A percentile compares a stretch with the other conserved stretches of the same genome.
phyloP scores from a whole-genome alignment of 1,284 basidiomycete genomes.

The Puccinia coronata region DNA sequence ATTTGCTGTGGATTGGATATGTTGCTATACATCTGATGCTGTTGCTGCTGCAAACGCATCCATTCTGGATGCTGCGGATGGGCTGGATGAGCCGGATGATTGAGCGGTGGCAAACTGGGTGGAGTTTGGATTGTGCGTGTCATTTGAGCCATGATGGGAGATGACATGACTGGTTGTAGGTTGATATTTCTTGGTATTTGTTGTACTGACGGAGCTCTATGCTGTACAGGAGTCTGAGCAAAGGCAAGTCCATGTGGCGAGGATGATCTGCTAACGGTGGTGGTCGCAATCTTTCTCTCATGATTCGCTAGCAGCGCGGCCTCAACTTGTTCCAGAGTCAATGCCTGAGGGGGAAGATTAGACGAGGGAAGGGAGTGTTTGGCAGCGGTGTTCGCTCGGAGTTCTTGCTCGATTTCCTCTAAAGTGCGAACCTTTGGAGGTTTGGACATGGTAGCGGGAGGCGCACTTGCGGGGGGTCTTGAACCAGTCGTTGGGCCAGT shows the following conservation, averaged over 20 bases:
- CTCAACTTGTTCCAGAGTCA: conserved; percentile 90
- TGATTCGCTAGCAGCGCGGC: conserved; percentile 70
- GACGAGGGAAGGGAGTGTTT: conserved; percentile 44
- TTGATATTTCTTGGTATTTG: conserved; percentile 40
- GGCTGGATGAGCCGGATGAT: conserved; percentile 43
- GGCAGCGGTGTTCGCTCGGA: conserved; percentile 60
- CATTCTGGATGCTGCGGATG: conserved; percentile 51
- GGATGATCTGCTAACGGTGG: conserved; percentile 6
- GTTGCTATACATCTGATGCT: conserved; percentile 48
- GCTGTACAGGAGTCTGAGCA: conserved; percentile 11
- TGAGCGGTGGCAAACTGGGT: conserved; percentile 28
- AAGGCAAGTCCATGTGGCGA: conserved; percentile 29
- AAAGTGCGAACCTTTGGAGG: conserved; percentile 55
- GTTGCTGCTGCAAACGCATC: conserved; percentile 48
- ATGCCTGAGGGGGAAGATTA: conserved; percentile 60
- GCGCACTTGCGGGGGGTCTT: conserved; percentile 22
- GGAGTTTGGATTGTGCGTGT: conserved; percentile 31
- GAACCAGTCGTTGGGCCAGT: background rate
- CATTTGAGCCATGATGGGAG: conserved; percentile 9
- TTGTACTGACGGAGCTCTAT: conserved; percentile 32
- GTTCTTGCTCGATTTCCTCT: conserved; percentile 60
- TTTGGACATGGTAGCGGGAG: conserved; percentile 16
- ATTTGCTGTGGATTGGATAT: conserved; percentile 26
- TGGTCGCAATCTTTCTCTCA: background rate
- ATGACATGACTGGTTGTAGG: conserved; percentile 11